Evolutionary conservation across 257 asterid genomes (phyloP).

Genomic region (Solanum pennellii): DNA sequence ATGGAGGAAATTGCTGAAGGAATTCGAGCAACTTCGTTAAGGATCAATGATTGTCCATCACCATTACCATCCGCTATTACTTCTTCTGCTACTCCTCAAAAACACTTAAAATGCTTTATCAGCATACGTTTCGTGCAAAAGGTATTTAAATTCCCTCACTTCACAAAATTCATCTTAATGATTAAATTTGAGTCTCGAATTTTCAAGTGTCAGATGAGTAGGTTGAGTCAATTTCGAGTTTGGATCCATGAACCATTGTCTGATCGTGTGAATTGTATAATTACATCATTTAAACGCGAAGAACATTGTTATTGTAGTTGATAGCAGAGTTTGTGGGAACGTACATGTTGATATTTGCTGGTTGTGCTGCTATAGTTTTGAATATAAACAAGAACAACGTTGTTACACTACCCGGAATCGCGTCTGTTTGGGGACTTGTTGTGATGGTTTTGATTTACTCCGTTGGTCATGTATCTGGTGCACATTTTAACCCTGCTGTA

Average conservation of each 20-base stretch:
- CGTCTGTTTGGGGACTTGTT: constrained; percentile 23
- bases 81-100: background rate
- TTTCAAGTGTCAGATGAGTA: background rate
- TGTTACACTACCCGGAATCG: constrained; percentile 17
- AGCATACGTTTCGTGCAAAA: background rate
- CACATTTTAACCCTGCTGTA: background rate
- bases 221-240: background rate
- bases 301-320: background rate
- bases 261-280: too few relatives aligned
- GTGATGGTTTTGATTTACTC: constrained; percentile 24
- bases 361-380: constrained; percentile 15
- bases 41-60: background rate
- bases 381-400: constrained; percentile 4
- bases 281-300: too few relatives aligned
- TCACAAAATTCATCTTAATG: background rate
- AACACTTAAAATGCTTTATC: background rate
- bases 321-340: constrained; percentile 24
- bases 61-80: background rate
- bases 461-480: background rate
- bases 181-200: too few relatives aligned
- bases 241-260: too few relatives aligned
- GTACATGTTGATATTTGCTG: constrained; percentile 19
- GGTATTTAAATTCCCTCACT: background rate
- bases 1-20: background rate
- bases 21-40: background rate